phyloP scores from a whole-genome alignment of 2,329 filamentous ascomycete species.

The Microdochium nivale region DNA sequence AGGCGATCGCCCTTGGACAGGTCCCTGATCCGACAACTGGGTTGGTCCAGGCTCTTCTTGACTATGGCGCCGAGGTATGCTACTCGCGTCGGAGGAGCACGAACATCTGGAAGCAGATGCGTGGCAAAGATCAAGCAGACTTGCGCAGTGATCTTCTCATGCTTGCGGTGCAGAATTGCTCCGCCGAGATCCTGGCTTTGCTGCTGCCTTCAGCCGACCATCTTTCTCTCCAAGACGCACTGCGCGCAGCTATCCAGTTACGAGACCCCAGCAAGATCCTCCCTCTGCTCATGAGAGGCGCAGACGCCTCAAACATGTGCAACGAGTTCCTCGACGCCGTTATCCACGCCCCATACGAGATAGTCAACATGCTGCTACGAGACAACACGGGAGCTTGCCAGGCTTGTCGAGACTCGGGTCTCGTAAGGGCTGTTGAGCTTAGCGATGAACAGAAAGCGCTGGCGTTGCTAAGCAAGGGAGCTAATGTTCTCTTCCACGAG shows the following conservation, averaged over 20 bases:
- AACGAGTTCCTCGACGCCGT: not conserved
- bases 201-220: not conserved
- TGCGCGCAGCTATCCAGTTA: not conserved
- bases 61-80: not conserved
- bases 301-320: not conserved
- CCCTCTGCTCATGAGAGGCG: not conserved
- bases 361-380: not conserved
- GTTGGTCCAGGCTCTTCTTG: not conserved
- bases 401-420: not conserved
- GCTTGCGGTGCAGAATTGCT: not conserved
- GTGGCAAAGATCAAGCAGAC: not conserved
- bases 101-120: not conserved
- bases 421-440: not conserved
- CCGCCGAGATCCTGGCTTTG: not conserved
- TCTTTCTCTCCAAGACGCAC: not conserved
- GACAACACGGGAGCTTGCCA: not conserved
- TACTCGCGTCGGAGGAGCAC: not conserved
- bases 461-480: not conserved
- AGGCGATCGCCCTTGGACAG: not conserved
- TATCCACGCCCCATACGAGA: not conserved
- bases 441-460: not conserved
- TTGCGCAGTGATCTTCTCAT: not conserved
- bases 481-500: not conserved
- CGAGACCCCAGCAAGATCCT: not conserved
- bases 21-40: not conserved